A percentile compares a stretch with the other conserved stretches of the same genome.
phyloP scores from a whole-genome alignment of 2,329 filamentous ascomycete genomes.

The Ploettnerulaceae sp. region DNA sequence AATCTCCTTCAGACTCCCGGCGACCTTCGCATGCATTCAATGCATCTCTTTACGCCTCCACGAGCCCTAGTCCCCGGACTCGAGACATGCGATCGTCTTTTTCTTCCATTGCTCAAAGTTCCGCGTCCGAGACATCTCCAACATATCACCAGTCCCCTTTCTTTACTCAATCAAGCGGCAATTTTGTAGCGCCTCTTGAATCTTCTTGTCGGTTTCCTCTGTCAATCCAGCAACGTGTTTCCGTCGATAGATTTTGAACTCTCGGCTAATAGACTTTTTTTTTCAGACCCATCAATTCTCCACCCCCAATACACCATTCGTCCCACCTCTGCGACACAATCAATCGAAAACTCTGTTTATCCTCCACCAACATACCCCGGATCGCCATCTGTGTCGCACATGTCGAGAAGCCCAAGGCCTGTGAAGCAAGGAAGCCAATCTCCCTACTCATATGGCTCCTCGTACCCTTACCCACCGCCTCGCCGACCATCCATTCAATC shows the following conservation, averaged over 20 bases:
- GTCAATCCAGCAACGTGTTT: conserved; percentile 29
- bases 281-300: conserved; percentile 33
- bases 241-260: conserved; percentile 6
- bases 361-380: conserved; percentile 30
- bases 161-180: conserved; percentile 49
- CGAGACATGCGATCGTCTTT: conserved; percentile 24
- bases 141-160: conserved; percentile 39
- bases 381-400: conserved; percentile 32
- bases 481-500: conserved; percentile 30
- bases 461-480: conserved; percentile 30
- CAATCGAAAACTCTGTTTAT: conserved; percentile 26
- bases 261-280: conserved; percentile 24
- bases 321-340: conserved; percentile 24
- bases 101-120: conserved; percentile 21
- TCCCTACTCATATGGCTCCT: conserved; percentile 29
- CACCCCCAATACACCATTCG: conserved; percentile 28
- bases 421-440: conserved; percentile 31
- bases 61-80: conserved; percentile 23
- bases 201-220: conserved; percentile 50
- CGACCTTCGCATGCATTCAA: conserved; percentile 26
- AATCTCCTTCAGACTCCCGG: conserved; percentile 30
- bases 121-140: conserved; percentile 19
- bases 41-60: conserved; percentile 21
- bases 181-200: conserved; percentile 47
- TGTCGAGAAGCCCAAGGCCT: conserved; percentile 30